Evolutionary conservation across 1,284 basidiomycete genomes (phyloP).

Genomic region (Xerocomus amazonicus): DNA sequence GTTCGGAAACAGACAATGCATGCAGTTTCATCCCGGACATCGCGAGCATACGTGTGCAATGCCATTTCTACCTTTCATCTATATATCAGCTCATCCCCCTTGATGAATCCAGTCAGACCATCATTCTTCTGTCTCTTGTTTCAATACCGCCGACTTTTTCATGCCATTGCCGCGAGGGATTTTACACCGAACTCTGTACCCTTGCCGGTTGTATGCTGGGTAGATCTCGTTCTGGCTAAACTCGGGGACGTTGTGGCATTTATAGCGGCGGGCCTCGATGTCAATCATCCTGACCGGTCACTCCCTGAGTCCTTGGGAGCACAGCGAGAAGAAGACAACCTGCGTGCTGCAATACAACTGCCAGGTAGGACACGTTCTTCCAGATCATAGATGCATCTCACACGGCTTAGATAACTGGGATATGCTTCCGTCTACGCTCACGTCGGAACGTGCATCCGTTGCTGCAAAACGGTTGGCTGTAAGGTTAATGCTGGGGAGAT

Average conservation of each 20-base stretch:
- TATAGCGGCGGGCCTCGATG: slow-evolving; percentile 34
- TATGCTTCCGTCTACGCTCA: slow-evolving; percentile 42
- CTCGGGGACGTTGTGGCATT: slow-evolving; percentile 42
- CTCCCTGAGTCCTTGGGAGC: slow-evolving; percentile 34
- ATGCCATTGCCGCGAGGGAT: slow-evolving; percentile 38
- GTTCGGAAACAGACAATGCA: slow-evolving; percentile 1
- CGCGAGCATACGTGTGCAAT: slow-evolving; percentile 24
- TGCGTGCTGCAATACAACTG: slow-evolving; percentile 60
- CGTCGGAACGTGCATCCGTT: slow-evolving; percentile 49
- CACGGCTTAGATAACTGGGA: slow-evolving; percentile 44
- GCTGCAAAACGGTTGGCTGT: slow-evolving; percentile 56
- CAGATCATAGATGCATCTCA: slow-evolving; percentile 7
- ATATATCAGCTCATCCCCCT: slow-evolving; percentile 4
- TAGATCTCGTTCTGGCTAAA: slow-evolving; percentile 56
- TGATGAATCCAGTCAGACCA: slow-evolving; percentile 20
- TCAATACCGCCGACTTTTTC: slow-evolving; percentile 46
- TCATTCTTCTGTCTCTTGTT: slow-evolving; percentile 43
- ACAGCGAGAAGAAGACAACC: slow-evolving; percentile 45
- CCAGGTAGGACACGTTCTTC: slow-evolving; percentile 46
- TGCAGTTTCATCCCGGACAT: slow-evolving; percentile 20
- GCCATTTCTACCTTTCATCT: neutral
- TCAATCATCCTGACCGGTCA: slow-evolving; percentile 9
- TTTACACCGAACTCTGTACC: slow-evolving; percentile 17
- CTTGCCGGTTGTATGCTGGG: slow-evolving; percentile 52
- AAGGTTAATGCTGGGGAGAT: slow-evolving; percentile 50